A percentile compares a stretch with the other conserved stretches of the same genome.
Evolutionary conservation across 2,329 filamentous ascomycete species (phyloP).

Genomic region (Sordariomycetes sp.): DNA sequence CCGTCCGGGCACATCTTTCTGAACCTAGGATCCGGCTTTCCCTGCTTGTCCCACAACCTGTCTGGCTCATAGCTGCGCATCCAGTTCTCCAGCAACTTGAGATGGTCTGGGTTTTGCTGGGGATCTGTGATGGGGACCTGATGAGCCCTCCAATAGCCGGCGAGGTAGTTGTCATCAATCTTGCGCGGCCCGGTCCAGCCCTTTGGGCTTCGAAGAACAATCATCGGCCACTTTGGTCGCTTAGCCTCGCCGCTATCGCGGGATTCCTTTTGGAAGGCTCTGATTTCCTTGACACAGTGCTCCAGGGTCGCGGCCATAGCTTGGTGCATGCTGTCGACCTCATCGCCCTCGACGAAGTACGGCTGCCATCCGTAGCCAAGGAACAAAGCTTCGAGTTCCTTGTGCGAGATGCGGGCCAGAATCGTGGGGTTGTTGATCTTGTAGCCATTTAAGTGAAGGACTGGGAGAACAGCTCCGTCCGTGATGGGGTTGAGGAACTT

Average conservation of each 20-base stretch:
- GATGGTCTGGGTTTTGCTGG: slow-evolving; percentile 51
- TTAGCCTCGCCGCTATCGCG: slow-evolving; percentile 60
- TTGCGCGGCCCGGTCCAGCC: slow-evolving; percentile 72
- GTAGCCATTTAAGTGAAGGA: slow-evolving; percentile 74
- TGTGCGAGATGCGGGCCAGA: slow-evolving; percentile 63
- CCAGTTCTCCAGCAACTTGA: slow-evolving; percentile 65
- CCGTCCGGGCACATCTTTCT: slow-evolving; percentile 56
- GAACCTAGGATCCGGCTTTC: slow-evolving; percentile 54
- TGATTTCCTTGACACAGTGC: slow-evolving; percentile 61
- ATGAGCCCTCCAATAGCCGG: slow-evolving; percentile 72
- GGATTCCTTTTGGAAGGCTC: slow-evolving; percentile 59
- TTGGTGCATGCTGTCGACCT: slow-evolving; percentile 68
- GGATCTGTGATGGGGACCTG: slow-evolving; percentile 70
- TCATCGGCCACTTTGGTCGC: slow-evolving; percentile 70
- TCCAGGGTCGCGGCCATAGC: slow-evolving; percentile 73
- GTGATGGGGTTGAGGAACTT: slow-evolving; percentile 75
- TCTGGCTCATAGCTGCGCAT: slow-evolving; percentile 71
- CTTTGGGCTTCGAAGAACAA: slow-evolving; percentile 68
- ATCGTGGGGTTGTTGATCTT: slow-evolving; percentile 78
- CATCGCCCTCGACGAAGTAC: slow-evolving; percentile 71
- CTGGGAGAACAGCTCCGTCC: slow-evolving; percentile 68
- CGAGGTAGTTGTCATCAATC: slow-evolving; percentile 59
- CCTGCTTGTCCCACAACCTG: slow-evolving; percentile 56
- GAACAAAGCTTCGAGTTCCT: slow-evolving; percentile 62
- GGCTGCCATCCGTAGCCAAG: slow-evolving; percentile 70